Evolutionary conservation across 225 moss, liverwort and hornwort species (phyloP).

Genomic region (Straminergon stramineum): DNA sequence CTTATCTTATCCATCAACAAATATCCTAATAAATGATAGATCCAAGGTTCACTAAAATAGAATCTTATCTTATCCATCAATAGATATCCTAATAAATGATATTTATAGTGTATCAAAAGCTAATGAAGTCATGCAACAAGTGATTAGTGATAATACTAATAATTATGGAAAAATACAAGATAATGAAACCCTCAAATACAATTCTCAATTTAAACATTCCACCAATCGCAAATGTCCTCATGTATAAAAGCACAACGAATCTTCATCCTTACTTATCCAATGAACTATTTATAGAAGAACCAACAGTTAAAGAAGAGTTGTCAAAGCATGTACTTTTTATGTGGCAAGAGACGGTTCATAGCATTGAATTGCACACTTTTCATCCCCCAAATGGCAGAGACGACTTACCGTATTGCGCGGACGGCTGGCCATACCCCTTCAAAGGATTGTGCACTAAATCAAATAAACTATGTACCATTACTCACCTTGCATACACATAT

Average conservation of each 20-base stretch:
- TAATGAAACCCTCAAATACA: fast-evolving
- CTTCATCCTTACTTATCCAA: background rate
- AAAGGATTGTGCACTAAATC: background rate
- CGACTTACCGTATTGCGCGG: background rate
- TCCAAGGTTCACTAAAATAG: background rate
- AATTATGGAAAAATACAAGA: background rate
- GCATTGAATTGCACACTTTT: background rate
- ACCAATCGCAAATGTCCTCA: background rate
- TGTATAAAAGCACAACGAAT: background rate
- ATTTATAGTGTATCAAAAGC: background rate
- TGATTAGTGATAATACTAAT: background rate
- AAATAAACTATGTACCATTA: background rate
- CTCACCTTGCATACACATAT: background rate
- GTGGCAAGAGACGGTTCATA: background rate
- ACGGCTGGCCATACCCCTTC: background rate
- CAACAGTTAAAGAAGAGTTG: background rate
- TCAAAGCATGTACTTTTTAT: background rate
- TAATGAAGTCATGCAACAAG: fast-evolving
- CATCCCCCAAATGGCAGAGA: background rate
- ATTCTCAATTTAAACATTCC: background rate
- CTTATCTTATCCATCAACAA: no score
- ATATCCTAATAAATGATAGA: no score
- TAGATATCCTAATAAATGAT: background rate
- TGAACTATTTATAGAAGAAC: background rate
- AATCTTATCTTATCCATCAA: background rate